These are phyloP conservation scores for Yamadazyma jaroonii DNA, from an alignment of 1,139 yeast genomes.

Conservation along the genomic window DNA sequence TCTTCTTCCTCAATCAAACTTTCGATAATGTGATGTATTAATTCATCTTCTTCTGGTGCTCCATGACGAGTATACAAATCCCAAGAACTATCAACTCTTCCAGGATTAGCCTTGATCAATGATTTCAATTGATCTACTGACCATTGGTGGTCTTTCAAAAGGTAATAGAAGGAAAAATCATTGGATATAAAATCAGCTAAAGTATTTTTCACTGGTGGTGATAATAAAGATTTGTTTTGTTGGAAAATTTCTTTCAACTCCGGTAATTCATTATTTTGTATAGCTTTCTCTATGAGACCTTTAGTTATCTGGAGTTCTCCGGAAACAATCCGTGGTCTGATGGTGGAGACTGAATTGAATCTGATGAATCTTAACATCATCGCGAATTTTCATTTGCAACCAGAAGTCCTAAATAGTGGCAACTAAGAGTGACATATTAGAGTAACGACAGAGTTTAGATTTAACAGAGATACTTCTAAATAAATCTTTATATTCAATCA, in stretches of 20 bases:
- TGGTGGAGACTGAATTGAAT: slow-evolving; percentile 11
- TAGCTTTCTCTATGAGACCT: slow-evolving; percentile 10
- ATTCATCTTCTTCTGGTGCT: not conserved
- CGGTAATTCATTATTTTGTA: slow-evolving; percentile 11
- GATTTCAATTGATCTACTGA: slow-evolving; percentile 18
- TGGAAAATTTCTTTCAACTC: slow-evolving; percentile 11
- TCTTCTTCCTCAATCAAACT: slow-evolving; percentile 23
- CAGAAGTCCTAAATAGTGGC: not conserved
- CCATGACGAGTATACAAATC: slow-evolving; percentile 30
- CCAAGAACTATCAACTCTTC: slow-evolving; percentile 35
- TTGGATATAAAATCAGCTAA: slow-evolving; percentile 10
- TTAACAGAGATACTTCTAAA: not conserved
- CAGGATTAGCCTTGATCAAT: slow-evolving; percentile 36
- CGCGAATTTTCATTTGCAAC: slow-evolving; percentile 1
- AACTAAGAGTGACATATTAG: no score
- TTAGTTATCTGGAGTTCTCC: slow-evolving; percentile 13
- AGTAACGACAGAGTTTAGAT: no score
- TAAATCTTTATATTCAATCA: slow-evolving; percentile 8
- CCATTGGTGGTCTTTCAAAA: slow-evolving; percentile 20
- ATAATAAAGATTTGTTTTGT: slow-evolving; percentile 9
- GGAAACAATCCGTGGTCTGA: slow-evolving; percentile 6
- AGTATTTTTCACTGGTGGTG: slow-evolving; percentile 8
- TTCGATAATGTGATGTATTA: slow-evolving; percentile 12
- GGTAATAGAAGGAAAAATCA: slow-evolving; percentile 34
- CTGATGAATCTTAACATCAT: slow-evolving; percentile 13